These are phyloP conservation scores for Daldinia sp. DNA, from an alignment of 2,329 filamentous ascomycete species.

Conservation along the genomic window DNA sequence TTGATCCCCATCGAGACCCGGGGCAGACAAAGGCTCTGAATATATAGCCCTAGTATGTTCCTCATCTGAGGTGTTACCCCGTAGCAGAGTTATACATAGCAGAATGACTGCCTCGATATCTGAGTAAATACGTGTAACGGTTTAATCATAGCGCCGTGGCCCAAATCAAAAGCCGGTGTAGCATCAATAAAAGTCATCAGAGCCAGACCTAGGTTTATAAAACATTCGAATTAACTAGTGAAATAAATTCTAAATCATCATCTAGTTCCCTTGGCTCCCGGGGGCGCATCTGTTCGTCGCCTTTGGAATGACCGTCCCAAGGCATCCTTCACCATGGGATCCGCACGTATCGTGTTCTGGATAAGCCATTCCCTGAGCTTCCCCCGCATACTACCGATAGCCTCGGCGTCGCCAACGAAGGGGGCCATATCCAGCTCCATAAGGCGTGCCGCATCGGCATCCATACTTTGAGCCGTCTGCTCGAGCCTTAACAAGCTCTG, in stretches of 20 bases:
- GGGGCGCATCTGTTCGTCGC: constrained; percentile 67
- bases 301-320: constrained; percentile 72
- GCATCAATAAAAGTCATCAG: not conserved
- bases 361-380: constrained; percentile 88
- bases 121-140: not conserved
- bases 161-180: not conserved
- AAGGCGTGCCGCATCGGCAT: constrained; percentile 74
- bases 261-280: constrained; percentile 64
- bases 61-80: not conserved
- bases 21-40: constrained; percentile 64
- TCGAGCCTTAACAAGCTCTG: constrained; percentile 75
- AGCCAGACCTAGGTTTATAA: not conserved
- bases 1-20: constrained; percentile 70
- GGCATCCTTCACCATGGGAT: constrained; percentile 84
- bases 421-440: constrained; percentile 83
- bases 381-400: constrained; percentile 69
- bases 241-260: constrained; percentile 37
- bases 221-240: constrained; percentile 5
- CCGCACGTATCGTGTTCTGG: constrained; percentile 81
- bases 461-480: constrained; percentile 63
- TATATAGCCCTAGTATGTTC: not conserved
- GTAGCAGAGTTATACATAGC: not conserved
- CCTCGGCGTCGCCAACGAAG: constrained; percentile 75
- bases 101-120: no score
- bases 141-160: not conserved